These are phyloP conservation scores for Galerina sulciceps DNA, from an alignment of 768 basidiomycete species.

Conservation along the genomic window DNA sequence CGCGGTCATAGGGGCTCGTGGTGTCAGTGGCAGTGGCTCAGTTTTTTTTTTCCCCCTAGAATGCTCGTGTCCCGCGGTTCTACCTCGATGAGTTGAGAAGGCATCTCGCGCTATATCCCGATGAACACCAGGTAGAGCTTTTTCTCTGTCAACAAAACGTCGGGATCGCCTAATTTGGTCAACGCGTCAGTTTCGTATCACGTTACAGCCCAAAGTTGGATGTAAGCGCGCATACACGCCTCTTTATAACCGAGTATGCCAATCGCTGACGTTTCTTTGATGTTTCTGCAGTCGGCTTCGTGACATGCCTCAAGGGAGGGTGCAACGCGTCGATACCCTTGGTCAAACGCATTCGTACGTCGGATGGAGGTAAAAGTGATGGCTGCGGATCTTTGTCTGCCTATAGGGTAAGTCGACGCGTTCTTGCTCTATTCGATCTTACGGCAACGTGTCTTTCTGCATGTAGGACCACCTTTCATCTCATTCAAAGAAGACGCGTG, in stretches of 20 bases:
- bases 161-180: constrained; percentile 1
- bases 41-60: constrained; percentile 18
- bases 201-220: constrained; percentile 37
- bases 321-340: constrained; percentile 43
- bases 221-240: constrained; percentile 35
- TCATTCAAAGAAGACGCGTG: constrained; percentile 3
- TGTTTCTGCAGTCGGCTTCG: constrained; percentile 38
- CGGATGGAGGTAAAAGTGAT: constrained; percentile 44
- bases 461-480: constrained; percentile 18
- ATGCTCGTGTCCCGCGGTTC: constrained; percentile 30
- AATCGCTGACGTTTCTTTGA: constrained; percentile 1
- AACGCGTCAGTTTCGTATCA: constrained; percentile 38
- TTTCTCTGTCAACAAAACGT: not conserved
- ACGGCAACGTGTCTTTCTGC: not conserved
- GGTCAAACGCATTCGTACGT: constrained; percentile 24
- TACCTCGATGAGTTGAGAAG: constrained; percentile 39
- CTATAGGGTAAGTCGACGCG: constrained; percentile 43
- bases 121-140: constrained; percentile 37
- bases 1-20: constrained; percentile 9
- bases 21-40: constrained; percentile 5
- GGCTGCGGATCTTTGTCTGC: constrained; percentile 52
- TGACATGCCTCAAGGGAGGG: constrained; percentile 51
- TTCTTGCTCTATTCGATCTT: not conserved
- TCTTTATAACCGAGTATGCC: constrained; percentile 5
- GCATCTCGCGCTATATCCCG: constrained; percentile 34